These are phyloP conservation scores for Fusarium falciforme DNA, from an alignment of 2,329 filamentous ascomycete genomes.

Conservation along the genomic window DNA sequence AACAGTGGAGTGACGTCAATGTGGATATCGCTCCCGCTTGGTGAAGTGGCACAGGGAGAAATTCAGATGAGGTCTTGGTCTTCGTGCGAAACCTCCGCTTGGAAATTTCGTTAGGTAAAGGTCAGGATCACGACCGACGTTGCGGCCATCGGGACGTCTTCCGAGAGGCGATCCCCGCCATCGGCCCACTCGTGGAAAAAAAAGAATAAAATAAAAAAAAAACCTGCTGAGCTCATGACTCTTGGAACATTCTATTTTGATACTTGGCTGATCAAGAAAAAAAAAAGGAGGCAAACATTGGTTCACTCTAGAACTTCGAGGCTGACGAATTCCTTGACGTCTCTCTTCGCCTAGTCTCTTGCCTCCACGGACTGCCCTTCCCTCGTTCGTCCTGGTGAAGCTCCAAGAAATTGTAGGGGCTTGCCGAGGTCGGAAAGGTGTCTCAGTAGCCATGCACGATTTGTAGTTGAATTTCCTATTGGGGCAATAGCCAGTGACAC, in stretches of 20 bases:
- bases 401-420: constrained; percentile 17
- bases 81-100: constrained; percentile 30
- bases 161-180: constrained; percentile 23
- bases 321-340: neutral
- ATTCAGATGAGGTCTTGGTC: constrained; percentile 19
- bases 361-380: neutral
- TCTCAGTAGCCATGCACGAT: constrained; percentile 32
- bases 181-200: constrained; percentile 25
- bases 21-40: constrained; percentile 21
- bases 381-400: neutral
- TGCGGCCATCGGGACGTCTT: constrained; percentile 25
- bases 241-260: constrained; percentile 31
- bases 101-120: constrained; percentile 35
- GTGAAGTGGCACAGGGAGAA: constrained; percentile 23
- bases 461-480: constrained; percentile 26
- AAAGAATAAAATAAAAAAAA: neutral
- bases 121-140: constrained; percentile 21
- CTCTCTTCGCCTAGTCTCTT: neutral
- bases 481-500: constrained; percentile 26
- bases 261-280: neutral
- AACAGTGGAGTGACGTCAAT: constrained; percentile 33
- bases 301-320: neutral
- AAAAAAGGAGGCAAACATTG: neutral
- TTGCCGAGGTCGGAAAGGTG: constrained; percentile 17
- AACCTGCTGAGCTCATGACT: constrained; percentile 35